Evolutionary conservation across 2,329 filamentous ascomycete species (phyloP).

Genomic region (Pseudogymnoascus sp.): DNA sequence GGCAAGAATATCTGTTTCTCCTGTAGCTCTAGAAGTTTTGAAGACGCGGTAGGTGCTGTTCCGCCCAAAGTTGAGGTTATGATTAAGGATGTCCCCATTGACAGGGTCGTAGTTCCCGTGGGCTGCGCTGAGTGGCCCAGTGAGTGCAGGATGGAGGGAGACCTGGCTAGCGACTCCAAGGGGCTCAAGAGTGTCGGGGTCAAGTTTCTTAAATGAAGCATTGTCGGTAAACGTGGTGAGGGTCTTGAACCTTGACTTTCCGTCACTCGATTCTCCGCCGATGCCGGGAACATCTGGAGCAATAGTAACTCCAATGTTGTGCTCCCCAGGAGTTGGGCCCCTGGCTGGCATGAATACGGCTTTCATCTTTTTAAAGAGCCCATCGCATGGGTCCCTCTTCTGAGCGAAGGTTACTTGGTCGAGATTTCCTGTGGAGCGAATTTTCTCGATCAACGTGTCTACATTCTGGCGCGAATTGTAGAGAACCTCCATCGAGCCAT

Average conservation of each 20-base stretch:
- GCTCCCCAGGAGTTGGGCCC: constrained; percentile 30
- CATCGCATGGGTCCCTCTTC: constrained; percentile 65
- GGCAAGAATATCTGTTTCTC: constrained; percentile 63
- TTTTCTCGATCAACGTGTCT: constrained; percentile 52
- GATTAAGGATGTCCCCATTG: constrained; percentile 74
- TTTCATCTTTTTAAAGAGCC: constrained; percentile 65
- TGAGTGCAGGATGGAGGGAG: constrained; percentile 58
- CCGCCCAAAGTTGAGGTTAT: constrained; percentile 60
- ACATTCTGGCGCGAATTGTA: constrained; percentile 67
- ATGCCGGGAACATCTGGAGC: constrained; percentile 57
- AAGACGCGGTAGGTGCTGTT: constrained; percentile 62
- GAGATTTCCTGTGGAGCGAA: constrained; percentile 51
- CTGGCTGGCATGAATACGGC: constrained; percentile 40
- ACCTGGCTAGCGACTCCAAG: constrained; percentile 54
- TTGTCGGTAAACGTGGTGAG: constrained; percentile 43
- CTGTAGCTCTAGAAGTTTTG: constrained; percentile 51
- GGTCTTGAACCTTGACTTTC: constrained; percentile 12
- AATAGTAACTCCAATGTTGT: constrained; percentile 60
- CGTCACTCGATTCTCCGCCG: constrained; percentile 19
- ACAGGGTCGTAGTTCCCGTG: constrained; percentile 64
- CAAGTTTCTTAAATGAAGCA: constrained; percentile 49
- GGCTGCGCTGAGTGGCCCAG: constrained; percentile 58
- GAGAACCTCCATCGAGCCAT: constrained; percentile 40
- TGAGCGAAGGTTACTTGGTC: constrained; percentile 60
- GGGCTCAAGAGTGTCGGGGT: constrained; percentile 66